Conservation (phyloP, 2,329 filamentous ascomycete species). For the Fusarium pseudocircinatum region DNA sequence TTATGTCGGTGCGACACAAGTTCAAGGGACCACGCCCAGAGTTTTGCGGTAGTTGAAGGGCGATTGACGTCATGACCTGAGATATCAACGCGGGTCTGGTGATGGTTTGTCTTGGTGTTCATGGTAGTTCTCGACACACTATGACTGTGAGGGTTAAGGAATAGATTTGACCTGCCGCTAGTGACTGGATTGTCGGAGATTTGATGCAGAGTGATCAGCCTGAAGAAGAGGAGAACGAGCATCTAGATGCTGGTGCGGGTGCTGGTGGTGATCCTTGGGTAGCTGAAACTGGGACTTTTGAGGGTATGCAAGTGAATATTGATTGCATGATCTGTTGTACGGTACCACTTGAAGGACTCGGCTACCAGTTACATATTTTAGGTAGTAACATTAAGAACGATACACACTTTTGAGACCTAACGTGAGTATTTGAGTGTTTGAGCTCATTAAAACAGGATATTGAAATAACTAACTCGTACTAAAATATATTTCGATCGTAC, state of each 20-base stretch:
- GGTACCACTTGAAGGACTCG: neutral
- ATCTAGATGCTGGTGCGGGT: neutral
- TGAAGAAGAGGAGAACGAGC: neutral
- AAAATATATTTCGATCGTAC: neutral
- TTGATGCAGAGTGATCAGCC: neutral
- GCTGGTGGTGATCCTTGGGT: slow-evolving; percentile 13
- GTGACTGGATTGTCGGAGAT: neutral
- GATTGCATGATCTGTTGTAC: neutral
- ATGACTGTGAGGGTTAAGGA: neutral
- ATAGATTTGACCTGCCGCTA: neutral
- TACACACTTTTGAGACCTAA: neutral
- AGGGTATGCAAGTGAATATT: neutral
- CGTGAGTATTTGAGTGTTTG: too few species aligned
- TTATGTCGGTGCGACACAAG: slow-evolving; percentile 13
- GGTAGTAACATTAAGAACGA: too few species aligned
- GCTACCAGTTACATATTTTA: neutral
- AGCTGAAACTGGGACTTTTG: slow-evolving; percentile 20
- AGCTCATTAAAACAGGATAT: neutral
- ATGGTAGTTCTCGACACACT: neutral
- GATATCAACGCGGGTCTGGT: slow-evolving; percentile 18
- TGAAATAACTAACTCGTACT: neutral
- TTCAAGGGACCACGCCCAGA: slow-evolving; percentile 25
- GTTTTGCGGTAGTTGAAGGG: neutral
- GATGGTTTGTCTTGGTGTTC: slow-evolving; percentile 24
- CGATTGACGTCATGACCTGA: slow-evolving; percentile 31